phyloP scores from a whole-genome alignment of 192 early-diverging fungal genomes.

The Coemansia sp. region DNA sequence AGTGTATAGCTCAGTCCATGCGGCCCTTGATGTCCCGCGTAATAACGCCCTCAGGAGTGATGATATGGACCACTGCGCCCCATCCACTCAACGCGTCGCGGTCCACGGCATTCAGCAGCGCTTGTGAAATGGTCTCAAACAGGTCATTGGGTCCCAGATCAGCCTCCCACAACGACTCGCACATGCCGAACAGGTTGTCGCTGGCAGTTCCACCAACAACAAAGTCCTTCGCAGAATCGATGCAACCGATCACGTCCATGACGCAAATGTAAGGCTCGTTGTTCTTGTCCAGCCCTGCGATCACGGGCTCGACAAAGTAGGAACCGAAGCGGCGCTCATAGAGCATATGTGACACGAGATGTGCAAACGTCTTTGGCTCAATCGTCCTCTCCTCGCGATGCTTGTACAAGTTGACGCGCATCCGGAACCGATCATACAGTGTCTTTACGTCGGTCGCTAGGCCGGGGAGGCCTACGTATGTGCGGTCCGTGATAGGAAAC shows the following conservation, averaged over 20 bases:
- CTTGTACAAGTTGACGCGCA: conserved; percentile 95
- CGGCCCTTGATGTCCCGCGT: conserved; percentile 83
- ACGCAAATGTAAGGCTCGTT: conserved; percentile 88
- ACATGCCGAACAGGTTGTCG: conserved; percentile 91
- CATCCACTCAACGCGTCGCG: conserved; percentile 93
- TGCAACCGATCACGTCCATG: conserved; percentile 96
- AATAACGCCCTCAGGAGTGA: conserved; percentile 85
- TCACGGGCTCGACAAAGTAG: conserved; percentile 91
- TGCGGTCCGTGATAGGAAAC: conserved; percentile 81
- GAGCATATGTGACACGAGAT: conserved; percentile 92
- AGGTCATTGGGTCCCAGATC: conserved; percentile 96
- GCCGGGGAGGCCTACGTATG: conserved; percentile 88
- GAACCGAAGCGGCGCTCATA: conserved; percentile 95
- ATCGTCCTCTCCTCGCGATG: conserved; percentile 95
- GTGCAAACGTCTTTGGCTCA: conserved; percentile 87
- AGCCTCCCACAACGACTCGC: conserved; percentile 96
- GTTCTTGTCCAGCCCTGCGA: conserved; percentile 93
- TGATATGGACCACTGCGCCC: conserved; percentile 94
- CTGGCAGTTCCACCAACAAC: conserved; percentile 88
- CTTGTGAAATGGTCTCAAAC: conserved; percentile 96
- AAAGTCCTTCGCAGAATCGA: conserved; percentile 92
- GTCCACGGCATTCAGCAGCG: conserved; percentile 91
- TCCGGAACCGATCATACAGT: conserved; percentile 85
- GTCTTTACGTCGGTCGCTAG: conserved; percentile 97
- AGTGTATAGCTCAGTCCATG: conserved; percentile 40